Conservation (phyloP, 2,329 filamentous ascomycete species). For the Pyrenophora seminiperda region DNA sequence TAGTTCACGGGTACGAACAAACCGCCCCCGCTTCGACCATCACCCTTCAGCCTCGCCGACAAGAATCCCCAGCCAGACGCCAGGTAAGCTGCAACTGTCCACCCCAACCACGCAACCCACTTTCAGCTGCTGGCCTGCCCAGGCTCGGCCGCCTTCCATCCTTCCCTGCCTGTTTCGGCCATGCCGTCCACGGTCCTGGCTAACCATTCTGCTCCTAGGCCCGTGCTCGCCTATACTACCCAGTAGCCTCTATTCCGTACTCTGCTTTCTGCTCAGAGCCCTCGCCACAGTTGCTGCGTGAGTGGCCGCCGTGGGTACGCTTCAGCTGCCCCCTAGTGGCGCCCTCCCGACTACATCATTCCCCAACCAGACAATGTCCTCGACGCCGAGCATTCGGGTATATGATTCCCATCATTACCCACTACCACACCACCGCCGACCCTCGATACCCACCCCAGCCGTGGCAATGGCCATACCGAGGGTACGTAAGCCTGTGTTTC, state of each 20-base stretch:
- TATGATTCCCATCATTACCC: constrained; percentile 49
- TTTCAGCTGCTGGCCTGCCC: constrained; percentile 9
- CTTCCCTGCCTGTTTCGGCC: constrained; percentile 35
- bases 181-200: constrained; percentile 19
- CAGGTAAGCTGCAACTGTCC: constrained; percentile 20
- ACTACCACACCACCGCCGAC: constrained; percentile 40
- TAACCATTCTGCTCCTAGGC: constrained; percentile 17
- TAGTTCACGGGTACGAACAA: constrained; percentile 12
- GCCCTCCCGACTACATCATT: constrained; percentile 30
- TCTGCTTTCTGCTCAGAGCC: constrained; percentile 19
- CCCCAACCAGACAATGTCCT: constrained; percentile 38
- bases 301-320: constrained; percentile 30
- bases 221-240: constrained; percentile 26
- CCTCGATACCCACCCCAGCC: constrained; percentile 47
- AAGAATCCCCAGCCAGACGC: constrained; percentile 10
- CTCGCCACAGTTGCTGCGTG: constrained; percentile 39
- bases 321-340: constrained; percentile 46
- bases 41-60: constrained; percentile 23
- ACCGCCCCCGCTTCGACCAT: constrained; percentile 20
- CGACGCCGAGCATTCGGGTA: constrained; percentile 51
- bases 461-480: constrained; percentile 67
- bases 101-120: constrained; percentile 6
- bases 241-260: constrained; percentile 20
- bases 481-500: constrained; percentile 16
- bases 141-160: constrained; percentile 3